phyloP scores from a whole-genome alignment of 2,329 filamentous ascomycete genomes.

The Ophiostoma perfectum region DNA sequence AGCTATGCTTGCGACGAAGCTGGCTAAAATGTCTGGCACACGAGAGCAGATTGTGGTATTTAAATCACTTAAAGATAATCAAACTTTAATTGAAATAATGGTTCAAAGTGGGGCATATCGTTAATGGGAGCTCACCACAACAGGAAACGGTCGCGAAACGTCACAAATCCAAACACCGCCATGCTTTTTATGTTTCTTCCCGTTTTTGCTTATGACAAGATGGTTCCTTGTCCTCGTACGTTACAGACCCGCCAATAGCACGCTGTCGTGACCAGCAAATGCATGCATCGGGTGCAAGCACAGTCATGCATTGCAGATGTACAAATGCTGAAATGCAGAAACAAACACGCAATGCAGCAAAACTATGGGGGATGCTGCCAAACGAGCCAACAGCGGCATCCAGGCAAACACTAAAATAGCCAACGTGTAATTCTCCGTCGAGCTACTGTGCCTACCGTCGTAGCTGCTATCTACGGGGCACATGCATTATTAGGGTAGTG shows the following conservation, averaged over 20 bases:
- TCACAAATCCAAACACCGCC: too few species aligned
- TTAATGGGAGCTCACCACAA: too few species aligned
- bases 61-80: not conserved
- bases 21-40: too few species aligned
- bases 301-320: not conserved
- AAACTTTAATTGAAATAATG: too few species aligned
- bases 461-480: not conserved
- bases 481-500: not conserved
- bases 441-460: not conserved
- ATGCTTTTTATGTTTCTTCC: too few species aligned
- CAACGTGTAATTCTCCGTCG: slow-evolving; percentile 2
- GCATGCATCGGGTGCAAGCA: slow-evolving; percentile 3
- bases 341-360: not conserved
- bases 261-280: not conserved
- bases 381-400: not conserved
- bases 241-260: not conserved
- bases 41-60: too few species aligned
- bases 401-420: not conserved
- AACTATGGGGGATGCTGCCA: not conserved
- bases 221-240: too few species aligned
- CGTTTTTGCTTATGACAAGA: too few species aligned
- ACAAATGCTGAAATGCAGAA: not conserved
- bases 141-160: too few species aligned
- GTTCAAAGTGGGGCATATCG: too few species aligned
- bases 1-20: too few species aligned